Evolutionary conservation across 139 green algal species (phyloP).

Genomic region (Nannochloris sp.): DNA sequence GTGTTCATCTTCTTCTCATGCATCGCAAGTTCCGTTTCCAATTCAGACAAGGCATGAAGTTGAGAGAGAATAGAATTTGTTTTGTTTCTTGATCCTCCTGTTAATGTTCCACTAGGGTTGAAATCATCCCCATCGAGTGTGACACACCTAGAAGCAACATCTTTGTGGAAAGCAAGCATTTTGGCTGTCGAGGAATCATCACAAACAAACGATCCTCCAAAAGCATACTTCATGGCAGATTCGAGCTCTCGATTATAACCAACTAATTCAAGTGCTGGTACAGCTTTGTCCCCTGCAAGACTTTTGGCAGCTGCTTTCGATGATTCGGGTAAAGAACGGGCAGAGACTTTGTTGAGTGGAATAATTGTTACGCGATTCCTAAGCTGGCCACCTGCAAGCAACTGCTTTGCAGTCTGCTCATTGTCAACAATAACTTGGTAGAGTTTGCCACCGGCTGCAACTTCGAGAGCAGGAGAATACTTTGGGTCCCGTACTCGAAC

Average conservation of each 20-base stretch:
- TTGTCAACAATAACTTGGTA: conserved; percentile 83
- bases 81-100: conserved; percentile 65
- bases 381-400: conserved; percentile 78
- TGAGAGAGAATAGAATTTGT: conserved; percentile 14
- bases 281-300: conserved; percentile 30
- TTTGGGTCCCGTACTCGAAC: conserved; percentile 63
- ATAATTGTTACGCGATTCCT: conserved; percentile 89
- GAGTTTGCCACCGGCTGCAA: conserved; percentile 87
- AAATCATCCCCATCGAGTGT: conserved; percentile 96
- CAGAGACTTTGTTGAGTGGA: conserved; percentile 86
- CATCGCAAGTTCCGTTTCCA: conserved; percentile 40
- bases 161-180: conserved; percentile 78
- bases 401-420: conserved; percentile 70
- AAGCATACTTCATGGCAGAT: conserved; percentile 89
- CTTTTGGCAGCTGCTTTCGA: conserved; percentile 5
- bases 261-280: conserved; percentile 76
- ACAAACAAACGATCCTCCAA: conserved; percentile 90
- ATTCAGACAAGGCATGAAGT: conserved; percentile 59
- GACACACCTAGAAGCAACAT: conserved; percentile 81
- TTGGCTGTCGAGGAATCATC: conserved; percentile 81
- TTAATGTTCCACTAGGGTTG: conserved; percentile 78
- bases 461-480: conserved; percentile 79
- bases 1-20: conserved; percentile 22
- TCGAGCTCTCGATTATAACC: conserved; percentile 51
- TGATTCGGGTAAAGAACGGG: neutral